These are phyloP conservation scores for Beauveria australis DNA, from an alignment of 2,329 filamentous ascomycete species.

Conservation along the genomic window DNA sequence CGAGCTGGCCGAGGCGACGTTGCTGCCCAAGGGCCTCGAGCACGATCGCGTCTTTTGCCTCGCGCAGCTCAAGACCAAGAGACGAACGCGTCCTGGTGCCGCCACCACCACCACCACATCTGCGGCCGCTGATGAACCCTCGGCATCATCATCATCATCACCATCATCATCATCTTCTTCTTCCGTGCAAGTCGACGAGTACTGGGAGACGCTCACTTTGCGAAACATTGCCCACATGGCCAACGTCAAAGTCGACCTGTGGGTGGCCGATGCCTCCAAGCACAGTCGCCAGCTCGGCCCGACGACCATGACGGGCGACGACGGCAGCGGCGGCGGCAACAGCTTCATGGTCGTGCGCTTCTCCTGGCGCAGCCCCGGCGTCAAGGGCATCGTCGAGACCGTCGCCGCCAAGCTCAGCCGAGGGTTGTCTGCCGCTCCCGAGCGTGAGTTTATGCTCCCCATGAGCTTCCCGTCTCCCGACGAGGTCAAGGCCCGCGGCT, in stretches of 20 bases:
- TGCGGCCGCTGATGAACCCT: background rate
- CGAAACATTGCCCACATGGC: constrained; percentile 63
- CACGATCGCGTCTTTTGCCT: constrained; percentile 81
- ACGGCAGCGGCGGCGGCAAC: background rate
- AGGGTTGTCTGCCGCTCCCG: constrained; percentile 41
- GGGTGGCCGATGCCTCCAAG: constrained; percentile 57
- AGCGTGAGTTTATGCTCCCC: constrained; percentile 59
- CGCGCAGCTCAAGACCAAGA: constrained; percentile 48
- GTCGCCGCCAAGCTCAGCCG: constrained; percentile 42
- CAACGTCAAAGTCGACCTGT: constrained; percentile 58
- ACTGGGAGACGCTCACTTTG: constrained; percentile 65
- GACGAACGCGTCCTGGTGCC: background rate
- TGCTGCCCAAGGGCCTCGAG: constrained; percentile 62
- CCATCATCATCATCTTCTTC: background rate
- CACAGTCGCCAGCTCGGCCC: constrained; percentile 41
- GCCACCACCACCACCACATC: constrained; percentile 3
- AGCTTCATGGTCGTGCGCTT: constrained; percentile 58
- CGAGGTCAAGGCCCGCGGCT: constrained; percentile 51
- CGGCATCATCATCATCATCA: background rate
- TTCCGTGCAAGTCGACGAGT: background rate
- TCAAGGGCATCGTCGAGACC: constrained; percentile 37
- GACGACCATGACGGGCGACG: constrained; percentile 17
- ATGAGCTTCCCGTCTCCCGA: constrained; percentile 49
- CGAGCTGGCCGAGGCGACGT: constrained; percentile 56
- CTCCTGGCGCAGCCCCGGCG: constrained; percentile 46